A percentile compares a stretch with the other conserved stretches of the same genome.
These are phyloP conservation scores for Amborella trichopoda DNA, from an alignment of 164 flowering plant species.

Conservation along the genomic window DNA sequence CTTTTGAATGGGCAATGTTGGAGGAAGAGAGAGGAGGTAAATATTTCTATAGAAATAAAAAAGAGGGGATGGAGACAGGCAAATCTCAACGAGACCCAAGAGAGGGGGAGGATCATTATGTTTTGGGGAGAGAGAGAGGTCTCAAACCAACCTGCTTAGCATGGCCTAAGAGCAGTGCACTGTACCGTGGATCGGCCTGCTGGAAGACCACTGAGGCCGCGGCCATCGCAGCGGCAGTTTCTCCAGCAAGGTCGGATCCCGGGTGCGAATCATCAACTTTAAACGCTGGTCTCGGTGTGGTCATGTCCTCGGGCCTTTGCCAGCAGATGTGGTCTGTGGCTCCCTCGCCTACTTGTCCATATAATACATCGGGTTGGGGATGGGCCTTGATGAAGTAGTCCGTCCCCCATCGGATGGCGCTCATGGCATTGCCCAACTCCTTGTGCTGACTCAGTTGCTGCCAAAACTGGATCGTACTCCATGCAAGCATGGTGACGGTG, in stretches of 20 bases:
- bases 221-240: slow-evolving; percentile 84
- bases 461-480: slow-evolving; percentile 58
- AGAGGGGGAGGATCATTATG: too few relatives aligned
- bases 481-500: slow-evolving; percentile 58
- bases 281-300: slow-evolving; percentile 57
- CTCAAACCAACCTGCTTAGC: slow-evolving; percentile 53
- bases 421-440: slow-evolving; percentile 40
- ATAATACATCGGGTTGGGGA: slow-evolving; percentile 40
- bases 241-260: slow-evolving; percentile 78
- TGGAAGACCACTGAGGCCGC: slow-evolving; percentile 67
- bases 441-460: slow-evolving; percentile 27
- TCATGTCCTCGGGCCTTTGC: slow-evolving; percentile 81
- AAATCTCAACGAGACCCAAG: too few relatives aligned
- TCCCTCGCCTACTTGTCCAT: slow-evolving; percentile 80
- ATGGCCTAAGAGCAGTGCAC: slow-evolving; percentile 35
- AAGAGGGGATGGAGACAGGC: too few relatives aligned
- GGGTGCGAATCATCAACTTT: slow-evolving; percentile 44
- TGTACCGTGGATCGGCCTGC: slow-evolving; percentile 40
- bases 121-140: neutral
- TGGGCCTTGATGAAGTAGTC: slow-evolving; percentile 78
- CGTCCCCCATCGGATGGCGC: slow-evolving; percentile 74
- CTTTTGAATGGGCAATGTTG: too few relatives aligned
- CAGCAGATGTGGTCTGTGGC: slow-evolving; percentile 70
- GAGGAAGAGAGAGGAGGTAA: too few relatives aligned
- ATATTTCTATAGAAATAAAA: too few relatives aligned